phyloP scores from a whole-genome alignment of 2,329 filamentous ascomycete genomes.

The Cephalotrichum gorgonifer region DNA sequence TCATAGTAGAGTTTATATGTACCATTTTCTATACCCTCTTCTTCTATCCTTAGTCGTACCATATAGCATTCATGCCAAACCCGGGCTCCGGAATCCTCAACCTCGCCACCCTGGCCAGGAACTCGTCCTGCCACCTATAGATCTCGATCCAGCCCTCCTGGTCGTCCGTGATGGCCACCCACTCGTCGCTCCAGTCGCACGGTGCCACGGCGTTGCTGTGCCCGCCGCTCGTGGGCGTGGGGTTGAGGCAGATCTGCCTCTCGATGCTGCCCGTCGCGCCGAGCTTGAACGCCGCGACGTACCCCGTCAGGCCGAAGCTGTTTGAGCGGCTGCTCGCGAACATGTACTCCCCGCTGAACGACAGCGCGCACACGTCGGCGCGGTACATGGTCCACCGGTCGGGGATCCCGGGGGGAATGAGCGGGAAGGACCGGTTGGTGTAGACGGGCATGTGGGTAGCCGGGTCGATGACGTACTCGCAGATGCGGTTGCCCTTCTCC shows the following conservation, averaged over 20 bases:
- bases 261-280: slow-evolving; percentile 60
- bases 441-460: slow-evolving; percentile 65
- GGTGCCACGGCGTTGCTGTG: slow-evolving; percentile 84
- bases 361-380: slow-evolving; percentile 71
- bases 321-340: slow-evolving; percentile 81
- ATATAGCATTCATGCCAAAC: slow-evolving; percentile 94
- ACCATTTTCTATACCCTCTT: no score
- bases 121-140: slow-evolving; percentile 78
- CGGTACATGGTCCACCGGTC: slow-evolving; percentile 57
- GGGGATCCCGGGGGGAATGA: slow-evolving; percentile 65
- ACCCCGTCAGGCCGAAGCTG: slow-evolving; percentile 64
- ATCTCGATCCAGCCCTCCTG: slow-evolving; percentile 82
- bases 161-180: slow-evolving; percentile 82
- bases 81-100: slow-evolving; percentile 75
- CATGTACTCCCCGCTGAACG: slow-evolving; percentile 59
- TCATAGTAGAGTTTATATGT: no score
- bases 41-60: slow-evolving; percentile 70
- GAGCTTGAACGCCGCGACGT: slow-evolving; percentile 71
- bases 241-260: slow-evolving; percentile 68
- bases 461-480: slow-evolving; percentile 71
- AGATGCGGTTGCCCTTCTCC: slow-evolving; percentile 79
- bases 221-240: slow-evolving; percentile 77
- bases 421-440: slow-evolving; percentile 64
- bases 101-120: slow-evolving; percentile 65
- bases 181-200: slow-evolving; percentile 77